Evolutionary conservation across 2,329 filamentous ascomycete genomes (phyloP), one percentile per base, ranked within the genome.

Genomic region (Pyrenophora teres): DNA sequence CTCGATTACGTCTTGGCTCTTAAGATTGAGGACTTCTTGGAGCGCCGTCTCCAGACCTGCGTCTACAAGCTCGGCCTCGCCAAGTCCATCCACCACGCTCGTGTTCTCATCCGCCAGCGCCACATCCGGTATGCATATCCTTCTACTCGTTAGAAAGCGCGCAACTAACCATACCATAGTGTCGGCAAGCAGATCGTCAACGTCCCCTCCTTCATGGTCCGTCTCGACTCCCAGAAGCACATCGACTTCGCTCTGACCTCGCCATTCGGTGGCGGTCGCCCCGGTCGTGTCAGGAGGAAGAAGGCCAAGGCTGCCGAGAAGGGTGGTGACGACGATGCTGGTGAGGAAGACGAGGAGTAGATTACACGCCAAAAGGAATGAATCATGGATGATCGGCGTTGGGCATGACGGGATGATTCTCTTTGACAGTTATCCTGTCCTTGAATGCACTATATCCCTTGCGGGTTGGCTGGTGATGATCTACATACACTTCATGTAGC

Each of bases 121-220:
- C 94, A 99, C 86, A 99, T 99, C 83, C 94, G 85, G 81, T 83
- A 77, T 53, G 79, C 59, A 39, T 44, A 23, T 16, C 36, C 19
- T 30, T 16, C 15, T 3, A 15, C 3, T 13, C 1, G 9, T 13
- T n/a, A 41, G 45, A 37, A 25, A 44, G 36, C 19, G 12, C 35
- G 13, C 19, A 9, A 44, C 62, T 66, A 62, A 68, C 54, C 49
- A n/a, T 33, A 39, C 50, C 30, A 42, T 64, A 84, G 92, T 77
- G 94, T 99, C 77, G 94, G 94, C 82, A 99, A 99, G 90, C 94
- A 99, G 86, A 97, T 99, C 78, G 94, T 99, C 86, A 99, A 99
- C 82, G 94, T 99, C 57, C 94, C 94, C 66, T 97, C 93, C 50
- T 99, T 96, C 89, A 89, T 99, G 78, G 94, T 99, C 80, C 94